Evolutionary conservation across 495 filamentous ascomycete species (phyloP).

Genomic region (Penicillium longicatenatum): DNA sequence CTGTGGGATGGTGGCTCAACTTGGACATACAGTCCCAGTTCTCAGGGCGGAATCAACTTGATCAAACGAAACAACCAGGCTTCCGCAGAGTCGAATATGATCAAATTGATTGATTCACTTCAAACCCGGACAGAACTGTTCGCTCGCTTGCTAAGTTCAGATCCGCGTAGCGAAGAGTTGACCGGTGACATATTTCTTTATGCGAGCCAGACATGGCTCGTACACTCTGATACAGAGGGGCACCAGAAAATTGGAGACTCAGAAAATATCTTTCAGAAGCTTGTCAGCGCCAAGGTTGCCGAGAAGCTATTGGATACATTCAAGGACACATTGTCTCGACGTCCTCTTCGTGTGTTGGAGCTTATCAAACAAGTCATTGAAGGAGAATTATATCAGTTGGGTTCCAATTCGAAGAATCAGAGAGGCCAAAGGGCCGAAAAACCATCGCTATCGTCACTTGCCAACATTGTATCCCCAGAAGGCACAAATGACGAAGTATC

Average conservation of each 20-base stretch:
- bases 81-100: slow-evolving; percentile 31
- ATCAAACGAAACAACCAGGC: slow-evolving; percentile 18
- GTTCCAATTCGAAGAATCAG: slow-evolving; percentile 6
- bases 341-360: slow-evolving; percentile 62
- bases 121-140: slow-evolving; percentile 52
- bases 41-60: slow-evolving; percentile 34
- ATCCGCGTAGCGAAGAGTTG: slow-evolving; percentile 55
- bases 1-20: slow-evolving; percentile 53
- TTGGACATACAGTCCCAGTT: slow-evolving; percentile 48
- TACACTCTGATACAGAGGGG: slow-evolving; percentile 17
- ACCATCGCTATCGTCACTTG: slow-evolving; percentile 41
- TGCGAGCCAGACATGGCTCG: slow-evolving; percentile 64
- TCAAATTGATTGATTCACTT: slow-evolving; percentile 42
- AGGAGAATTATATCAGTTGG: slow-evolving; percentile 31
- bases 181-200: slow-evolving; percentile 65
- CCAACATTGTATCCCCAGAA: slow-evolving; percentile 35
- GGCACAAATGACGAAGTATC: slow-evolving; percentile 15
- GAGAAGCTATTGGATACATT: slow-evolving; percentile 67
- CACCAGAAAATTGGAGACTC: slow-evolving; percentile 30
- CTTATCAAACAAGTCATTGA: slow-evolving; percentile 62
- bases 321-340: slow-evolving; percentile 65
- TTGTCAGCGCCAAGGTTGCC: slow-evolving; percentile 64
- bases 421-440: slow-evolving; percentile 16
- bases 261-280: slow-evolving; percentile 43
- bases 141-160: slow-evolving; percentile 52